Evolutionary conservation across 306 rosid species (phyloP), one percentile per base, ranked within the genome.

Genomic region (Rosa rugosa): DNA sequence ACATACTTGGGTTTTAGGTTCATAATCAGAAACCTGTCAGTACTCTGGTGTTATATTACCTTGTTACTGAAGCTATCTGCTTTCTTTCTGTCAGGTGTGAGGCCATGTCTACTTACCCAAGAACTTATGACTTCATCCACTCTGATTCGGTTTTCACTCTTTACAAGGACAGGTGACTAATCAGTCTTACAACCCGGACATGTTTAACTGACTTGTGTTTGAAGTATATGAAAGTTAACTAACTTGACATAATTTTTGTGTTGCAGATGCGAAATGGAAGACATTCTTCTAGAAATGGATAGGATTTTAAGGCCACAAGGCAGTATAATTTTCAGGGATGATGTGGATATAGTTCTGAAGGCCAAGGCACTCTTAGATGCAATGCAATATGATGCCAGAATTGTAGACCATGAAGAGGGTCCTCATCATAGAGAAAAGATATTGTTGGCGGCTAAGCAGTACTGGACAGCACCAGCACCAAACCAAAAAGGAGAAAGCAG

Each of bases 61-160:
- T 13, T 60, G 78, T 60, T 25, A 42, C 73, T 49, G 77, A 12
- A 76, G 46, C 65, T 73, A 71, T 78, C n/a, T 50, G 54, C 34
- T 80, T 77, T 51, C 81, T 75, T 77, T 46, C 9, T 83, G 13
- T 62, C 77, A 94, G 97, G 97, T 91, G 99, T 75, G 99, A 95
- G 86, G 97, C 99, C 54, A 91, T 93, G 97, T 93, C 99, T 31
- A 93, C 97, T n/a, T 95, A 93, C 67, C 97, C 99, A 20, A 79
- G 96, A 85, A 90, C 98, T 17, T 91, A 95, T 46, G 99, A 95
- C 85, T 95, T 95, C 87, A 89, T 95, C 70, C 99, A 95, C 71
- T 96, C 94, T 20, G 96, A 91, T 81, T 88, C 94, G 31, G 76
- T 94, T 77, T 91, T 94, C 64, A 89, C 84, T 83, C 93, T 92